Percentiles rank a stretch among this genome's conserved stretches.
phyloP scores from a whole-genome alignment of 169 alveolate species.

The Eimeria zaria region DNA sequence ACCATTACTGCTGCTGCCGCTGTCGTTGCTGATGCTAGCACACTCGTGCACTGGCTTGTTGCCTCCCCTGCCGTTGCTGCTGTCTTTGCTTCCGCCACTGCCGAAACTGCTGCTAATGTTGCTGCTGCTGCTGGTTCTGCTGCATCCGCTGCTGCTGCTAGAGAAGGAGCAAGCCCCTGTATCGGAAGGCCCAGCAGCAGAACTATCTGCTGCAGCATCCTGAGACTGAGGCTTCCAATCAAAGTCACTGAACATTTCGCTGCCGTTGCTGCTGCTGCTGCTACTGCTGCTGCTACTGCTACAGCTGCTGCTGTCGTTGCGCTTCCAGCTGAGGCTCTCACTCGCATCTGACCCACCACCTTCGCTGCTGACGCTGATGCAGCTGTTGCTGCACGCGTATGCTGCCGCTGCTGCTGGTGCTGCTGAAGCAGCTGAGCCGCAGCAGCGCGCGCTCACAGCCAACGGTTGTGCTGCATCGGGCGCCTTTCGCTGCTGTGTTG shows the following conservation, averaged over 20 bases:
- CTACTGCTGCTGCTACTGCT: slow-evolving; percentile 25
- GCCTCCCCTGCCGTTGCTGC: not conserved
- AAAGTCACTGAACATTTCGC: slow-evolving; percentile 40
- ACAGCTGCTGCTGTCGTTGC: slow-evolving; percentile 45
- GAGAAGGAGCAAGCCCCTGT: not conserved
- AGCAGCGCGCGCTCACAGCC: not conserved
- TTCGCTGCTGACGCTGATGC: slow-evolving; percentile 22
- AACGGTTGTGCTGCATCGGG: not conserved
- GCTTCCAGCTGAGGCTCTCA: not conserved
- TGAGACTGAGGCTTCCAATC: slow-evolving; percentile 39
- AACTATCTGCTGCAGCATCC: slow-evolving; percentile 11
- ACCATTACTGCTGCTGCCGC: slow-evolving; percentile 1
- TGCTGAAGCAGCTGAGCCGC: not conserved
- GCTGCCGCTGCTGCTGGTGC: slow-evolving; percentile 20
- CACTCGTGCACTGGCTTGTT: not conserved
- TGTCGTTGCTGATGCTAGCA: not conserved
- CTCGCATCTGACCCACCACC: slow-evolving; percentile 8
- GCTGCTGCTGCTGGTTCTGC: slow-evolving; percentile 20
- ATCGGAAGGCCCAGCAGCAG: not conserved
- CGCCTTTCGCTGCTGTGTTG: not conserved
- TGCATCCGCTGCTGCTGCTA: slow-evolving; percentile 7
- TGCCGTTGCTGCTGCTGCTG: slow-evolving; percentile 65
- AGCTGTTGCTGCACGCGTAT: not conserved
- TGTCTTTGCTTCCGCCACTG: not conserved
- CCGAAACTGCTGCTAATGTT: not conserved